Conservation (phyloP, 1,284 basidiomycete species). For the Boletellus deceptivus region DNA sequence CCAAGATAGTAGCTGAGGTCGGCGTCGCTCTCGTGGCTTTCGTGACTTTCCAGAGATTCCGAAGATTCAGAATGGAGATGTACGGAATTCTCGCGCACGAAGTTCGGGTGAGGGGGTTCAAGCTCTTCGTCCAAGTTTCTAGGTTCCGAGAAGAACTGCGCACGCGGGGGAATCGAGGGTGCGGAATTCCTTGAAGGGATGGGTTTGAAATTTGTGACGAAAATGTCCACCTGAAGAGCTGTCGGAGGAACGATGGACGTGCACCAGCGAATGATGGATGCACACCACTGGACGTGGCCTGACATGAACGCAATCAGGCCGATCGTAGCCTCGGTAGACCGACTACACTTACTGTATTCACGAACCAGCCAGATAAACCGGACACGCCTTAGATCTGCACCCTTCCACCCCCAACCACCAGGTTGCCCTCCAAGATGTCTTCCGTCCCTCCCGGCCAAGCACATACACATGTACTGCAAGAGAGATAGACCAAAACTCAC, state of each 20-base stretch:
- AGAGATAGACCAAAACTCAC: slow-evolving; percentile 76
- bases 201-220: slow-evolving; percentile 61
- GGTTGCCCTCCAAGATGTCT: slow-evolving; percentile 41
- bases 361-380: slow-evolving; percentile 84
- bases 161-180: not conserved
- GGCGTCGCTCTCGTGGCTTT: slow-evolving; percentile 38
- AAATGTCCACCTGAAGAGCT: slow-evolving; percentile 75
- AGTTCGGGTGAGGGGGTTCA: slow-evolving; percentile 44
- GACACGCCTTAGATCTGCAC: slow-evolving; percentile 56
- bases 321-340: not conserved
- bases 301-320: slow-evolving; percentile 1
- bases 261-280: slow-evolving; percentile 66
- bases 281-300: slow-evolving; percentile 87
- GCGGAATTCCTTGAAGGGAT: slow-evolving; percentile 8
- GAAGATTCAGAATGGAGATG: slow-evolving; percentile 22
- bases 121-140: slow-evolving; percentile 24
- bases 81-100: slow-evolving; percentile 25
- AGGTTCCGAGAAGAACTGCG: not conserved
- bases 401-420: slow-evolving; percentile 43
- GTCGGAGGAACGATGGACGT: slow-evolving; percentile 57
- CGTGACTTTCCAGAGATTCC: slow-evolving; percentile 36
- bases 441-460: slow-evolving; percentile 56
- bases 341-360: slow-evolving; percentile 64
- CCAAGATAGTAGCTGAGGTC: slow-evolving; percentile 50
- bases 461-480: slow-evolving; percentile 68